Evolutionary conservation across 2,329 filamentous ascomycete genomes (phyloP).

Genomic region (Pseudopyricularia javanii): DNA sequence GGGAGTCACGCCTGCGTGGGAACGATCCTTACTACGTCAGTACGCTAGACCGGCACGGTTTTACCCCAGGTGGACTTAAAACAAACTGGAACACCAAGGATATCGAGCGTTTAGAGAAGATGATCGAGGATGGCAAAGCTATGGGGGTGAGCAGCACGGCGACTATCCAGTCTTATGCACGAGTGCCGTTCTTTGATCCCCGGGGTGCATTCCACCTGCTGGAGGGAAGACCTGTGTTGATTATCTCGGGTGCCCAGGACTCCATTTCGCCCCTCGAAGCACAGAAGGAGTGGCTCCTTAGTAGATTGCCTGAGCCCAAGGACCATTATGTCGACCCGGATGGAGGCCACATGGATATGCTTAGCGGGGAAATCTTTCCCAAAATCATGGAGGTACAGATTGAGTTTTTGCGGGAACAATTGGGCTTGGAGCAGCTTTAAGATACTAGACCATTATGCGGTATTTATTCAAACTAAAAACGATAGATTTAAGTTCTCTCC

Average conservation of each 20-base stretch:
- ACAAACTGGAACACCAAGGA: not conserved
- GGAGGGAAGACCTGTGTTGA: not conserved
- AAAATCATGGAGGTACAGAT: not conserved
- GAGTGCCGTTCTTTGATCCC: not conserved
- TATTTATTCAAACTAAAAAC: too few species aligned
- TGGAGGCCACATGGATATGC: not conserved
- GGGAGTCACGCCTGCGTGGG: not conserved
- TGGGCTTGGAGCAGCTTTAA: not conserved
- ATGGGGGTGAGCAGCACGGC: not conserved
- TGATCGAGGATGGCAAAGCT: not conserved
- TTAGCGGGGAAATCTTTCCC: not conserved
- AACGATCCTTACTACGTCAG: not conserved
- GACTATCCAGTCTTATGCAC: not conserved
- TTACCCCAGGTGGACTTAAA: not conserved
- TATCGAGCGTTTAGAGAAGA: not conserved
- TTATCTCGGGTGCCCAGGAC: not conserved
- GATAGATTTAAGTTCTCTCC: too few species aligned
- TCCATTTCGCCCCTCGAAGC: not conserved
- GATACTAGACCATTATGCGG: too few species aligned
- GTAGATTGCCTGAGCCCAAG: not conserved
- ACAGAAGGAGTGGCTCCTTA: not conserved
- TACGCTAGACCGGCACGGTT: not conserved
- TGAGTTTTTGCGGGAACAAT: not conserved
- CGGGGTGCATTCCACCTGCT: not conserved
- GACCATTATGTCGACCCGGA: not conserved